Conservation (phyloP, 768 basidiomycete species). For the Cytidiella melzeri region DNA sequence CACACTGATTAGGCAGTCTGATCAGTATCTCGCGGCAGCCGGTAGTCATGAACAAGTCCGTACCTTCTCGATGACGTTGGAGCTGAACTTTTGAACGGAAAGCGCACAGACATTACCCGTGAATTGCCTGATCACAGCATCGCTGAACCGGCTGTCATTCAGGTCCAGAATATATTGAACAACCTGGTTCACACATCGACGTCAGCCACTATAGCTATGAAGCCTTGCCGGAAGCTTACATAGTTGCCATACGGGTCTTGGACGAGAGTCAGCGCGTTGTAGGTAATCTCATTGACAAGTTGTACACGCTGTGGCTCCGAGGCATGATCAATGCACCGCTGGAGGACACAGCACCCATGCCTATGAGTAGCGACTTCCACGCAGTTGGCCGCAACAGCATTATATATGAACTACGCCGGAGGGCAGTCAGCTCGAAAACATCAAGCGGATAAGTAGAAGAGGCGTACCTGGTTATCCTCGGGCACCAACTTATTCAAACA, state of each 20-base stretch:
- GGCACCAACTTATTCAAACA: conserved; percentile 97
- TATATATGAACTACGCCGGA: conserved; percentile 83
- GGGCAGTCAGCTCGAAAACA: neutral
- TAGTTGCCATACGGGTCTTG: conserved; percentile 97
- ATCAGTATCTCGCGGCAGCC: neutral
- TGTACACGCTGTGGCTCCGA: conserved; percentile 93
- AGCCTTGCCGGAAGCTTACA: conserved; percentile 35
- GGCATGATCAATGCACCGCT: conserved; percentile 97
- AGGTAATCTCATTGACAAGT: conserved; percentile 98
- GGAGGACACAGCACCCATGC: conserved; percentile 97
- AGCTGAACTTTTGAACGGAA: conserved; percentile 98
- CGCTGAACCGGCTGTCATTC: conserved; percentile 97
- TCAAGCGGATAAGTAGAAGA: neutral
- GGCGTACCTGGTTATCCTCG: conserved; percentile 94
- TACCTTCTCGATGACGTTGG: conserved; percentile 97
- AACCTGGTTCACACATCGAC: conserved; percentile 43
- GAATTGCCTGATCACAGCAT: conserved; percentile 96
- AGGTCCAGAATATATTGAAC: conserved; percentile 98
- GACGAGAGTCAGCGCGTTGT: conserved; percentile 93
- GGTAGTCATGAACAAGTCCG: conserved; percentile 7
- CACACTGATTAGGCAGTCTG: conserved; percentile 32
- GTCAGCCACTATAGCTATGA: neutral
- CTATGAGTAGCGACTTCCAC: conserved; percentile 98
- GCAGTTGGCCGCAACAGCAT: conserved; percentile 97
- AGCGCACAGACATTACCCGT: conserved; percentile 95